These are phyloP conservation scores for Trypanosomatidae sp. DNA, from an alignment of 208 protist species.

Conservation along the genomic window DNA sequence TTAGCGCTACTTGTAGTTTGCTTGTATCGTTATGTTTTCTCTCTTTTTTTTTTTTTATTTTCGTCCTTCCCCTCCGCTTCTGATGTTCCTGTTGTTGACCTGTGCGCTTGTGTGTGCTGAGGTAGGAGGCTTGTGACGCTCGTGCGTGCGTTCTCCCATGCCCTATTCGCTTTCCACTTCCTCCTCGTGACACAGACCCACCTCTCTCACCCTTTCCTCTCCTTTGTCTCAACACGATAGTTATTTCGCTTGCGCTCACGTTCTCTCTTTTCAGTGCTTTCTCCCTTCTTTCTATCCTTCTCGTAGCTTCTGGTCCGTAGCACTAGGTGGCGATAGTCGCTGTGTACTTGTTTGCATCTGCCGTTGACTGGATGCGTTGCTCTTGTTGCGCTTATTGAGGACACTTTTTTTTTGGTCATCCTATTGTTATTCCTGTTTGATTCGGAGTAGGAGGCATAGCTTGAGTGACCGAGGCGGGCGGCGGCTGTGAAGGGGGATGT, in stretches of 20 bases:
- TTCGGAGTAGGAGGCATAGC: background rate
- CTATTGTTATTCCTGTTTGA: background rate
- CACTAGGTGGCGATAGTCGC: background rate
- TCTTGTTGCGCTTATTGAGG: background rate
- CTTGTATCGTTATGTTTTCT: background rate
- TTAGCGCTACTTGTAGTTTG: background rate
- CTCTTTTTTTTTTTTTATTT: slow-evolving; percentile 4
- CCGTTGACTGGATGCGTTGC: background rate
- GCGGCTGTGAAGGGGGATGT: background rate
- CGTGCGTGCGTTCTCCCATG: background rate
- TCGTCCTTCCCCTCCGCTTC: background rate
- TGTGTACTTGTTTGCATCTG: background rate
- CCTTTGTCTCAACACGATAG: background rate
- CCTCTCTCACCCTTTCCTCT: background rate
- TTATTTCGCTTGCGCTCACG: background rate
- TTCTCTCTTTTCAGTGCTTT: background rate
- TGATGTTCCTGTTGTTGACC: background rate
- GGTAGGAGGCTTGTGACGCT: background rate
- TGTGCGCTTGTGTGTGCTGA: no score
- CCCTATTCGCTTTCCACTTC: background rate
- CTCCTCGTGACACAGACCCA: background rate
- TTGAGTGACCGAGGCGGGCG: background rate
- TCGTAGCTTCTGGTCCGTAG: background rate
- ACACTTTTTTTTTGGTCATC: background rate
- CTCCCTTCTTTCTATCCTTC: slow-evolving; percentile 1